phyloP scores from a whole-genome alignment of 2,329 filamentous ascomycete species.

The Fusarium nygamai region DNA sequence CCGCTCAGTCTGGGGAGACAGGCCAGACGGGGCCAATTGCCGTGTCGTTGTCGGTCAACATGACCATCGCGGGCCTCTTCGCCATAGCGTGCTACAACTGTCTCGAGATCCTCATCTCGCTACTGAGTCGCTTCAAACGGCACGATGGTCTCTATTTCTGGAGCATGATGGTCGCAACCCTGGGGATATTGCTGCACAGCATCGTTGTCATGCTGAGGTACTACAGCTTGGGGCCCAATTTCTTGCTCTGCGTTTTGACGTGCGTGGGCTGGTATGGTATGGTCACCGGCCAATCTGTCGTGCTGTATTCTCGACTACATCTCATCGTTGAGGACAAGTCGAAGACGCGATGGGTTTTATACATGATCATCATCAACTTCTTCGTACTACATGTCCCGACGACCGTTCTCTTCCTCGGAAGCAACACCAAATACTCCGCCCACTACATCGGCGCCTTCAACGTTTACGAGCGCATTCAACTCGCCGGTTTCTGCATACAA shows the following conservation, averaged over 20 bases:
- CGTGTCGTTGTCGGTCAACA: constrained; percentile 23
- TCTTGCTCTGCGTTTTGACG: constrained; percentile 28
- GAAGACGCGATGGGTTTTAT: constrained; percentile 28
- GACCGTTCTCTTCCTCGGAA: constrained; percentile 23
- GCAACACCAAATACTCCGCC: constrained; percentile 18
- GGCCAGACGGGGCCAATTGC: constrained; percentile 28
- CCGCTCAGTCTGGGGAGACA: neutral
- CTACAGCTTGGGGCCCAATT: constrained; percentile 31
- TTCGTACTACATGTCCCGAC: constrained; percentile 27
- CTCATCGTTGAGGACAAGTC: constrained; percentile 30
- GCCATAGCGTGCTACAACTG: constrained; percentile 33
- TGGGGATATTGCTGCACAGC: constrained; percentile 22
- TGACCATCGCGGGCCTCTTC: constrained; percentile 32
- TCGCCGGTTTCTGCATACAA: constrained; percentile 32
- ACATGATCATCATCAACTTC: constrained; percentile 34
- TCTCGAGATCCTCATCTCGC: constrained; percentile 32
- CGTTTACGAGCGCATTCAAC: constrained; percentile 29
- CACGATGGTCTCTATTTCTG: constrained; percentile 32
- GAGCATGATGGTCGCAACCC: constrained; percentile 24
- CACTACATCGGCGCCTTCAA: constrained; percentile 25
- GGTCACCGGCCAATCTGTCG: constrained; percentile 33
- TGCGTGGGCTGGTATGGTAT: constrained; percentile 37
- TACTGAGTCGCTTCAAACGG: constrained; percentile 28
- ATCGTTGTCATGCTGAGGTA: constrained; percentile 33
- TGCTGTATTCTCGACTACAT: constrained; percentile 29